These are phyloP conservation scores for Fusarium miscanthi DNA, from an alignment of 2,329 filamentous ascomycete genomes.

Conservation along the genomic window DNA sequence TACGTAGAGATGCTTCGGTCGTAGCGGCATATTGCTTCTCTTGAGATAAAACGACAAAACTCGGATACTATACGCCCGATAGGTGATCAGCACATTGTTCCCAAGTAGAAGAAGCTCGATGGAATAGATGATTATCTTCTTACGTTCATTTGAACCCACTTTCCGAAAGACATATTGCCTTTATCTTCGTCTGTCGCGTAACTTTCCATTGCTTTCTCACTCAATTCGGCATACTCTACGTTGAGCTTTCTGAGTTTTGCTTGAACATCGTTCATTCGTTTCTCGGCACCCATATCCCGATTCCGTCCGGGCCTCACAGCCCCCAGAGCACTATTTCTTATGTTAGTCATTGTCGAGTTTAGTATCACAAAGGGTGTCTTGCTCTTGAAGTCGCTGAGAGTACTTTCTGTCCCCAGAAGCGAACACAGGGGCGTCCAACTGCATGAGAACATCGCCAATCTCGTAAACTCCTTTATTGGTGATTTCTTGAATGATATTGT, in stretches of 20 bases:
- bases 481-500: neutral
- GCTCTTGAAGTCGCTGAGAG: neutral
- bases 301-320: accelerated
- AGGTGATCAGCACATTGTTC: too few relatives aligned
- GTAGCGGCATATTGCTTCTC: neutral
- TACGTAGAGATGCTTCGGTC: neutral
- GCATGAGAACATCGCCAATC: neutral
- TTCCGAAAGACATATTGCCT: accelerated
- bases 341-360: neutral
- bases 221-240: accelerated
- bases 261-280: accelerated
- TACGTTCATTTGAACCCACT: neutral
- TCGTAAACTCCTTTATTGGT: neutral
- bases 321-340: neutral
- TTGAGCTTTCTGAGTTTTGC: neutral
- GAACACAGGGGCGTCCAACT: accelerated
- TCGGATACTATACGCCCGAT: neutral
- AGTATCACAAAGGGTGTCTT: too few relatives aligned
- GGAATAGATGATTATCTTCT: too few relatives aligned
- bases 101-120: too few relatives aligned
- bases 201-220: accelerated
- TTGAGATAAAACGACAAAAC: accelerated
- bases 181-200: neutral
- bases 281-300: neutral
- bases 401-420: accelerated